Percentiles rank a stretch among this genome's conserved stretches.
phyloP scores from a whole-genome alignment of 2,329 filamentous ascomycete species.

The Fusarium acutatum region DNA sequence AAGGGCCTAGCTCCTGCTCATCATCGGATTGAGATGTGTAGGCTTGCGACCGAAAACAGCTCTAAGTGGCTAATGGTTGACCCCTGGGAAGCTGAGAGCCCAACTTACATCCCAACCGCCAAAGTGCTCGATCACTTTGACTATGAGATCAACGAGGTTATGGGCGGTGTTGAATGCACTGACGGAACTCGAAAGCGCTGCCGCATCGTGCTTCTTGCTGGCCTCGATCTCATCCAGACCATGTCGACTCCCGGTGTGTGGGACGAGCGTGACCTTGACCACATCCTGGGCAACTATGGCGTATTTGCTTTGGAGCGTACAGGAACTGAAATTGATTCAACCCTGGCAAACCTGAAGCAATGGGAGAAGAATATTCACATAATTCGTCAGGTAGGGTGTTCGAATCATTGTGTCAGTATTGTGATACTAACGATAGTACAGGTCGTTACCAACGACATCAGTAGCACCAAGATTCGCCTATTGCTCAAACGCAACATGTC shows the following conservation, averaged over 20 bases:
- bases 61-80: constrained; percentile 84
- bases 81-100: constrained; percentile 86
- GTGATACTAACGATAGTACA: constrained; percentile 48
- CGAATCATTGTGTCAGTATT: neutral
- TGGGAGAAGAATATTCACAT: constrained; percentile 90
- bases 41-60: constrained; percentile 78
- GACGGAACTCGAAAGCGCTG: constrained; percentile 73
- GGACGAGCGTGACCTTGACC: constrained; percentile 84
- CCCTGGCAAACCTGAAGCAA: constrained; percentile 79
- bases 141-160: constrained; percentile 80
- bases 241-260: constrained; percentile 81
- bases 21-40: constrained; percentile 75
- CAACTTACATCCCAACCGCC: constrained; percentile 85
- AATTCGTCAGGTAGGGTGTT: constrained; percentile 64
- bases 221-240: constrained; percentile 77
- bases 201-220: constrained; percentile 82
- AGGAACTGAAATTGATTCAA: constrained; percentile 89
- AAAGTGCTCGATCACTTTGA: constrained; percentile 92
- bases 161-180: constrained; percentile 77
- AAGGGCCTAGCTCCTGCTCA: constrained; percentile 49
- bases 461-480: constrained; percentile 82
- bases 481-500: constrained; percentile 83
- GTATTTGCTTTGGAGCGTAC: constrained; percentile 88
- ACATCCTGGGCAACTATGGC: constrained; percentile 85
- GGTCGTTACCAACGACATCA: constrained; percentile 83